Evolutionary conservation across 176 grass and related monocot genomes (phyloP).

Genomic region (barley (Hordeum vulgare)): MorexV3_pseudomolecules_assembly NC_058521.1:53148016-53148515

Average conservation of each 20-base stretch:
- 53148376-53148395: slow-evolving; percentile 5
- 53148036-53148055: neutral
- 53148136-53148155: slow-evolving; percentile 2
- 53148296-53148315: neutral
- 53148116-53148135: neutral
- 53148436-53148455: slow-evolving; percentile 3
- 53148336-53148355: slow-evolving; percentile 7
- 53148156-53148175: neutral
- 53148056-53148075: neutral
- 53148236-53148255: neutral
- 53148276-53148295: neutral
- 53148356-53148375: slow-evolving; percentile 25
- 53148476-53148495: slow-evolving; percentile 17
- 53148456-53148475: neutral
- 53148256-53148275: neutral
- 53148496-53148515: neutral
- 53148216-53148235: neutral
- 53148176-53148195: neutral
- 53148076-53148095: neutral
- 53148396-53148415: slow-evolving; percentile 5
- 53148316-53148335: neutral
- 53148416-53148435: slow-evolving; percentile 6
- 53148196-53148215: neutral
- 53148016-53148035: neutral
- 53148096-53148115: neutral